Evolutionary conservation across 495 filamentous ascomycete genomes (phyloP).

Genomic region (Aspergillus coremiiformis): DNA sequence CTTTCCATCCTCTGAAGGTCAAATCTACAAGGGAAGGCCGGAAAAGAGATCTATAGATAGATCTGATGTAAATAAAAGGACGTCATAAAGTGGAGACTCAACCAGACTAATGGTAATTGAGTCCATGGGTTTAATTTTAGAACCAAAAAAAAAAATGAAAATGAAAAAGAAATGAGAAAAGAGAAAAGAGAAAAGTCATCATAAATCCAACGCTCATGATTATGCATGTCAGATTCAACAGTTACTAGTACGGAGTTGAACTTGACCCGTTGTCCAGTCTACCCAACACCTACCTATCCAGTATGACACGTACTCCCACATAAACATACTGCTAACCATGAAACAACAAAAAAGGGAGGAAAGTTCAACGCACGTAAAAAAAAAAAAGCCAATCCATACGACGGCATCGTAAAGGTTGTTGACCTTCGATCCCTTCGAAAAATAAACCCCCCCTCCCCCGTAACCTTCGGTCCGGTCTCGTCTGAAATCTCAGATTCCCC

Average conservation of each 20-base stretch:
- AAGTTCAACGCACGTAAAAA: conserved; percentile 47
- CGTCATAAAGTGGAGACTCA: background rate
- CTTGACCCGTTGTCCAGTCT: conserved; percentile 42
- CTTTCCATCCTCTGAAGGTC: too few relatives aligned
- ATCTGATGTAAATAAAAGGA: background rate
- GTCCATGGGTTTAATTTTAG: too few relatives aligned
- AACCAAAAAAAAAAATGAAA: too few relatives aligned
- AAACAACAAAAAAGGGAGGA: background rate
- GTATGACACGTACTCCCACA: background rate
- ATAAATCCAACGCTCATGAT: background rate
- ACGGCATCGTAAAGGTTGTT: conserved; percentile 66
- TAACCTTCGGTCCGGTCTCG: conserved; percentile 62
- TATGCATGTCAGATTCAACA: background rate
- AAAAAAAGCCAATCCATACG: conserved; percentile 65
- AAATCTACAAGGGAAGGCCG: too few relatives aligned
- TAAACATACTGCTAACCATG: background rate
- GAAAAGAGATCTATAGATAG: too few relatives aligned
- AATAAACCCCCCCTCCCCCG: conserved; percentile 67
- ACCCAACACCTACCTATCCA: background rate
- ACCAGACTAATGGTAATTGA: background rate
- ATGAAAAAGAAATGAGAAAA: background rate
- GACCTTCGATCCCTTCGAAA: conserved; percentile 69
- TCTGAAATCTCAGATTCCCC: conserved; percentile 67
- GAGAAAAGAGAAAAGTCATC: background rate
- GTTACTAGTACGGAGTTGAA: conserved; percentile 22